These are phyloP conservation scores for Scytalidium lignicola DNA, from an alignment of 2,329 filamentous ascomycete species.

Conservation along the genomic window DNA sequence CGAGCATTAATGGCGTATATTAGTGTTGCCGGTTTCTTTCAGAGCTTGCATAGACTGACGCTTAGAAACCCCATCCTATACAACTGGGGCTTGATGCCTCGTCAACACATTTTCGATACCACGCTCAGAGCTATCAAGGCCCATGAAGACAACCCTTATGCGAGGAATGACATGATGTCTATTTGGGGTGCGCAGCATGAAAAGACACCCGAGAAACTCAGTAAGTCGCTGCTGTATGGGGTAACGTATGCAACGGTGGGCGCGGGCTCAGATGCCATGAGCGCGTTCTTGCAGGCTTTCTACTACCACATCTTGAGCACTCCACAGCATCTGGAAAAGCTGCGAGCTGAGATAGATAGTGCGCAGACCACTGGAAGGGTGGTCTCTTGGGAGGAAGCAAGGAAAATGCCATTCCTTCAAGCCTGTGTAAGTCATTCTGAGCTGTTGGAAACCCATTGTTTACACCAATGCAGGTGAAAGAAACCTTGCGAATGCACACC, in stretches of 20 bases:
- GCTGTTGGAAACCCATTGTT: conserved; percentile 25
- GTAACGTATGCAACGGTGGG: conserved; percentile 28
- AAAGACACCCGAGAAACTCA: conserved; percentile 25
- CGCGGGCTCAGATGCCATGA: conserved; percentile 32
- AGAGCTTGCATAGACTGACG: conserved; percentile 26
- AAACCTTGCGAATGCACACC: conserved; percentile 29
- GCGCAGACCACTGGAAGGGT: conserved; percentile 3
- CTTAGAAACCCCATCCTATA: conserved; percentile 31
- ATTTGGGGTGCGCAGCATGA: conserved; percentile 27
- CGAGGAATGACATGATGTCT: conserved; percentile 28
- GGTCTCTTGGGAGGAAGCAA: too few relatives aligned
- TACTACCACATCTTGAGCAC: conserved; percentile 29
- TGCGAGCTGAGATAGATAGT: conserved; percentile 15
- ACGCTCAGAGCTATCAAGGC: conserved; percentile 22
- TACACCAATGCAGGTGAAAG: conserved; percentile 31
- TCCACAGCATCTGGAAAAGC: conserved; percentile 13
- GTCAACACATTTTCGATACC: conserved; percentile 31
- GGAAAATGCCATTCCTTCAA: too few relatives aligned
- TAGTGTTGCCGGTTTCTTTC: conserved; percentile 26
- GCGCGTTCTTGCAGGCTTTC: conserved; percentile 27
- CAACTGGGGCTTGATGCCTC: conserved; percentile 26
- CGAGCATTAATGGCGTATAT: conserved; percentile 22
- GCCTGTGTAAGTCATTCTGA: too few relatives aligned
- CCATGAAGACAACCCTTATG: conserved; percentile 25
- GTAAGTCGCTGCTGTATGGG: conserved; percentile 26